These are phyloP conservation scores for Xylaria venustula DNA, from an alignment of 495 filamentous ascomycete genomes.

Conservation along the genomic window DNA sequence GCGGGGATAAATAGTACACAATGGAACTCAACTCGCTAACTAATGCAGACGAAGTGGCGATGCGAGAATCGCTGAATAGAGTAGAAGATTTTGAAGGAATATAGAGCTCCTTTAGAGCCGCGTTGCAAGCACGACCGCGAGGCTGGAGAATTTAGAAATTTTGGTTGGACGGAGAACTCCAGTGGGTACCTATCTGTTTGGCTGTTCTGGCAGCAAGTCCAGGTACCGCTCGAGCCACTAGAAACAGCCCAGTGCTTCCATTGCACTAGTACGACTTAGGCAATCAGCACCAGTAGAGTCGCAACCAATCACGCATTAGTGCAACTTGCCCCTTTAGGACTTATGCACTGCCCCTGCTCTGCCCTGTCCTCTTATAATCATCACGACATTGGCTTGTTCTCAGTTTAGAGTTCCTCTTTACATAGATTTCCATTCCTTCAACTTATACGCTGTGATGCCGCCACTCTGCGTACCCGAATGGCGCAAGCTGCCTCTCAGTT, in stretches of 20 bases:
- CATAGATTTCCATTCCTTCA: too few relatives aligned
- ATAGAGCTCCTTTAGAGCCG: constrained; percentile 26
- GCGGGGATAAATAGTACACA: background rate
- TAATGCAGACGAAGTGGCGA: background rate
- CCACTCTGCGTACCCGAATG: constrained; percentile 57
- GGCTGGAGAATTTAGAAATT: constrained; percentile 35
- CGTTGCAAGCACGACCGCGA: constrained; percentile 23
- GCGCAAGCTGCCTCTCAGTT: constrained; percentile 75
- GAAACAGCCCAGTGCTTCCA: background rate
- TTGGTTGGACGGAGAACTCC: constrained; percentile 25
- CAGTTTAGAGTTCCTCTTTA: too few relatives aligned
- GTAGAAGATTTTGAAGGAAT: constrained; percentile 3
- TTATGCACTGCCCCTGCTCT: background rate
- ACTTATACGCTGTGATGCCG: constrained; percentile 17
- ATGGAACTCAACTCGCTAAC: background rate
- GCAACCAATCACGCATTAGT: background rate
- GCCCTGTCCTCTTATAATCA: background rate
- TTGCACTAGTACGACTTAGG: background rate
- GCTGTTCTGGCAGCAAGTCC: too few relatives aligned
- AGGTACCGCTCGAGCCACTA: background rate
- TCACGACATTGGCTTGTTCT: background rate
- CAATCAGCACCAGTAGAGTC: background rate
- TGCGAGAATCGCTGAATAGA: background rate
- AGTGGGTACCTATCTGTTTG: background rate
- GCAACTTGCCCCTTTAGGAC: constrained; percentile 10